Base-by-base conservation (phyloP, 371 early-diverging fungal genomes). In the Mucor lusitanicus region DNA sequence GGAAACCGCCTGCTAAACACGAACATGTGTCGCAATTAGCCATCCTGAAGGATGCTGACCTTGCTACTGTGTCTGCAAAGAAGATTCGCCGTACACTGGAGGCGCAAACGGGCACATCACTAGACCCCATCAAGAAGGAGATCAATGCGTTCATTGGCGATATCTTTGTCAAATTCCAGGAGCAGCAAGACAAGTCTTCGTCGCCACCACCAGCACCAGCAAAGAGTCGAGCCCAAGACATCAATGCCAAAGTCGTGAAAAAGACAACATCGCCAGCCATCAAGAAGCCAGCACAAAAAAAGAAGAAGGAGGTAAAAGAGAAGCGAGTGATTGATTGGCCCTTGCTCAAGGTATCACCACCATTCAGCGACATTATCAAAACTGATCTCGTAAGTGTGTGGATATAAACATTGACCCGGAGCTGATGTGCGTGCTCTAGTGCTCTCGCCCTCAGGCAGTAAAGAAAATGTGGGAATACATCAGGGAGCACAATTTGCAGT, bases 401-500 rank as follows among this genome's bases (percentile, higher is more conserved):
- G 25, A 50, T 12, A 19, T 23, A 40, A 40, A 40, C 17, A 40
- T 40, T 40, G 17, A 17, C 13, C 23, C 15, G 13, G 23, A 3
- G 12, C 53, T 27, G 53, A 53, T 53, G 15, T 53, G 6, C 25
- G 53, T 5, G 44, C 37, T 17, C 2, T 70, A 80, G 81, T 64
- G 79, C 11, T 67, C 83, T 2, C 64, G 84, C 44, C 67, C 80
- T 30, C 71, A 76, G 58, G 70, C 82, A 19, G 85, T 85, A 0
- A 86, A 83, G 54, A 63, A 69, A 17, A 33, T 84, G 15, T 85
- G 86, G 86, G 77, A 44, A 12, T 82, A 85, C 64, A 82, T 85
- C 32, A 78, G 79, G 59, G 65, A 72, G 40, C 54, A 81, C 46
- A 64, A 74, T 3, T 46, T 85, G 7, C 86, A 85, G 54, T 74